phyloP scores from a whole-genome alignment of 495 filamentous ascomycete genomes.

The Beverwykella pulmonaria region DNA sequence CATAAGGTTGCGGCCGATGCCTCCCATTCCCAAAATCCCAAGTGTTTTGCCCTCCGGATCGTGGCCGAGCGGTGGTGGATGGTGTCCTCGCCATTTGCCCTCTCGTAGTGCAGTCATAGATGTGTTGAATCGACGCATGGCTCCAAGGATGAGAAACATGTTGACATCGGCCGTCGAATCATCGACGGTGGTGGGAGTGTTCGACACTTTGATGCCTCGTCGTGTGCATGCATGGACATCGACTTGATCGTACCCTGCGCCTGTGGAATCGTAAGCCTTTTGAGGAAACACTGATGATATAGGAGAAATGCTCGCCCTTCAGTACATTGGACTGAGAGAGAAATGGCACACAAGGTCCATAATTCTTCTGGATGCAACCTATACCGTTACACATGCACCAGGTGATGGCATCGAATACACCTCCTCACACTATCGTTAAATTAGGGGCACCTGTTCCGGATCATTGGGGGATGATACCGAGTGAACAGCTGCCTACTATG shows the following conservation, averaged over 20 bases:
- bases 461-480: too few relatives aligned
- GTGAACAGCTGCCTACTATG: too few relatives aligned
- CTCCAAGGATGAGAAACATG: conserved; percentile 77
- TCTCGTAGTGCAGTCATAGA: conserved; percentile 63
- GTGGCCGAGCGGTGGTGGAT: conserved; percentile 56
- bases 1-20: conserved; percentile 67
- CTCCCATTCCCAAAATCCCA: conserved; percentile 58
- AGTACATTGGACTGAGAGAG: neutral
- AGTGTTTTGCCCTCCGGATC: conserved; percentile 68
- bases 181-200: conserved; percentile 78
- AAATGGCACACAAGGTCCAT: neutral
- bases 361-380: neutral
- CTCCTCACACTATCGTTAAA: too few relatives aligned
- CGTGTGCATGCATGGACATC: conserved; percentile 70
- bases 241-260: conserved; percentile 83
- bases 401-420: neutral
- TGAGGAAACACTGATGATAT: neutral
- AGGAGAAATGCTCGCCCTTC: conserved; percentile 1
- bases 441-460: too few relatives aligned
- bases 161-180: conserved; percentile 79
- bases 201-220: conserved; percentile 68
- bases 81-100: conserved; percentile 60
- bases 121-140: conserved; percentile 69
- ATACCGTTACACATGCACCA: neutral
- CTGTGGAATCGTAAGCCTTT: conserved; percentile 36